Evolutionary conservation across 139 green algal species (phyloP).

Genomic region (Closterium sp.): DNA sequence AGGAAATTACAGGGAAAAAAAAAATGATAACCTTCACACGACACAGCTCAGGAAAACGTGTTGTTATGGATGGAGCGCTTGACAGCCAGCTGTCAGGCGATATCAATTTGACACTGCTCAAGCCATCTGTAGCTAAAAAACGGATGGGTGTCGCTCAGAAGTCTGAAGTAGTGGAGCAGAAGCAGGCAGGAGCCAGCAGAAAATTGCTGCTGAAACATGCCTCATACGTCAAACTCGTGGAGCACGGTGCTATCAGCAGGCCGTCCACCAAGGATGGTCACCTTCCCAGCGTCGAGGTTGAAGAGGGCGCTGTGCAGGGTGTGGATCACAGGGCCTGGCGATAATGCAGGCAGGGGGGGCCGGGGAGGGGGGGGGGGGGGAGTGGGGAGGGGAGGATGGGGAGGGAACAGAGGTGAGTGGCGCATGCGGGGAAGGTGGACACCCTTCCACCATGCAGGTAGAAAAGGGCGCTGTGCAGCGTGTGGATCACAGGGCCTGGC

Average conservation of each 20-base stretch:
- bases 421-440: neutral
- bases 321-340: constrained; percentile 2
- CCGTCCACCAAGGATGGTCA: constrained; percentile 15
- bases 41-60: no score
- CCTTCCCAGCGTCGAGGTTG: constrained; percentile 5
- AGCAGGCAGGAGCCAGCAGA: no score
- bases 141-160: no score
- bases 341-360: no score
- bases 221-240: neutral
- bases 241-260: neutral
- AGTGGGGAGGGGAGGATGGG: neutral
- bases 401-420: neutral
- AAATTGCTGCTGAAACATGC: neutral
- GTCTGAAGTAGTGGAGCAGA: no score
- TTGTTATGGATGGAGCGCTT: no score
- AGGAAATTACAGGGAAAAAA: no score
- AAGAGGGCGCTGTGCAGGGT: constrained; percentile 32
- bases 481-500: neutral
- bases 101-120: no score
- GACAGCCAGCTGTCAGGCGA: no score
- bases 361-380: no score
- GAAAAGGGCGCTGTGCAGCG: neutral
- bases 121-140: no score
- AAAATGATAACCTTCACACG: no score
- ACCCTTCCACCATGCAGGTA: neutral